phyloP scores from a whole-genome alignment of 106 monocot genomes.

The Acorus gramineus region DNA sequence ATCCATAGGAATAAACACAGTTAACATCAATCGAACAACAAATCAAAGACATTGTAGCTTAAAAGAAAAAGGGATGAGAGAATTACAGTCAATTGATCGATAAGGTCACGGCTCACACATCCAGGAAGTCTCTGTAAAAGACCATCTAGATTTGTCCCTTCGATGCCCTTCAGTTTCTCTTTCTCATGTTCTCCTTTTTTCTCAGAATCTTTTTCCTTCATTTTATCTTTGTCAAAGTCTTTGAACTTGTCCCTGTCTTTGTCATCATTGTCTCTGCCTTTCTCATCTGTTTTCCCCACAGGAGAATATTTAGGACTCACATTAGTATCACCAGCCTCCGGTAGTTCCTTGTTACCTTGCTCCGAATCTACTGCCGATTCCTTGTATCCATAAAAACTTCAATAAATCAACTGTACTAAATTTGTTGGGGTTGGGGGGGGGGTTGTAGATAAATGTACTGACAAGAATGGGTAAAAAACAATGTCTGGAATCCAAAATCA shows the following conservation, averaged over 20 bases:
- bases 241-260: constrained; percentile 48
- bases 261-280: constrained; percentile 51
- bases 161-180: constrained; percentile 65
- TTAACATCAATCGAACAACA: too few relatives aligned
- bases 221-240: constrained; percentile 68
- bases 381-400: constrained; percentile 19
- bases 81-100: constrained; percentile 89
- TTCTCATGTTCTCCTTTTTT: constrained; percentile 77
- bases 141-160: constrained; percentile 71
- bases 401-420: too few relatives aligned
- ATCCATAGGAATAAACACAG: neutral
- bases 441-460: too few relatives aligned
- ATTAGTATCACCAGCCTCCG: constrained; percentile 33
- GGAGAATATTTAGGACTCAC: constrained; percentile 23
- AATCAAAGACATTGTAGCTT: too few relatives aligned
- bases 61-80: too few relatives aligned
- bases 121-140: constrained; percentile 86
- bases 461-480: too few relatives aligned
- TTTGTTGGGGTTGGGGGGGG: too few relatives aligned
- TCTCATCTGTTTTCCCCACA: constrained; percentile 59
- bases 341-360: constrained; percentile 37
- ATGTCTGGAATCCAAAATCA: too few relatives aligned
- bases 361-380: constrained; percentile 30
- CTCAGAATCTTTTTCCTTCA: constrained; percentile 61
- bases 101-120: constrained; percentile 96